Percentiles rank a stretch among this genome's conserved stretches.
Conservation (phyloP, 257 asterid genomes). For the Forsythia viridissima region DNA sequence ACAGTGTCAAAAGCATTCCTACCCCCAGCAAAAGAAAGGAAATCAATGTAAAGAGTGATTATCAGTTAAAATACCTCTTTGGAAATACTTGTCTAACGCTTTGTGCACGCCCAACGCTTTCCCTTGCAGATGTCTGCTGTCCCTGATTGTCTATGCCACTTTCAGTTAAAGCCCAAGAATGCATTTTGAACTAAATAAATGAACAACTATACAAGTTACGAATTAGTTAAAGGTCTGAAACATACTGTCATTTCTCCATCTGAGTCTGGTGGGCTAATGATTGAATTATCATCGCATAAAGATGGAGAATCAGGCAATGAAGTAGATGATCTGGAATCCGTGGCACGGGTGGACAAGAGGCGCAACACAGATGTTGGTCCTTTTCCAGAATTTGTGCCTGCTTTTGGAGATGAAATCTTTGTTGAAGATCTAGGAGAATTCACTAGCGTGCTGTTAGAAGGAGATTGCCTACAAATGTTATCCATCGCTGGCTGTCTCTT, state of each 20-base stretch:
- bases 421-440: slow-evolving; percentile 49
- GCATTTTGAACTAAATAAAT: neutral
- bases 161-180: slow-evolving; percentile 27
- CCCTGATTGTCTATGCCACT: slow-evolving; percentile 48
- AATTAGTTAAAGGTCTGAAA: slow-evolving; percentile 24
- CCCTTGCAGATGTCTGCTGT: slow-evolving; percentile 37
- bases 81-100: slow-evolving; percentile 42
- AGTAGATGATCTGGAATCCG: slow-evolving; percentile 35
- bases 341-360: slow-evolving; percentile 55
- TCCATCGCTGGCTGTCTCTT: slow-evolving; percentile 22
- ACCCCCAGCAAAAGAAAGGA: neutral
- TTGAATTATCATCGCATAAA: slow-evolving; percentile 36
- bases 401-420: slow-evolving; percentile 48
- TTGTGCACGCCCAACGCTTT: slow-evolving; percentile 28
- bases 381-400: slow-evolving; percentile 36
- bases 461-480: slow-evolving; percentile 40
- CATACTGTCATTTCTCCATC: slow-evolving; percentile 62
- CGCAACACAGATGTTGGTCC: slow-evolving; percentile 48
- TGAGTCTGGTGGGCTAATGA: slow-evolving; percentile 50
- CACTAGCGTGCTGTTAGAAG: slow-evolving; percentile 43
- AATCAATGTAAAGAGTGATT: neutral
- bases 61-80: slow-evolving; percentile 48
- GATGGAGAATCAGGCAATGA: slow-evolving; percentile 43
- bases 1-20: neutral
- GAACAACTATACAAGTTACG: slow-evolving; percentile 1